Evolutionary conservation across 805 yeast species (phyloP).

Genomic region (Candida morakotiae): DNA sequence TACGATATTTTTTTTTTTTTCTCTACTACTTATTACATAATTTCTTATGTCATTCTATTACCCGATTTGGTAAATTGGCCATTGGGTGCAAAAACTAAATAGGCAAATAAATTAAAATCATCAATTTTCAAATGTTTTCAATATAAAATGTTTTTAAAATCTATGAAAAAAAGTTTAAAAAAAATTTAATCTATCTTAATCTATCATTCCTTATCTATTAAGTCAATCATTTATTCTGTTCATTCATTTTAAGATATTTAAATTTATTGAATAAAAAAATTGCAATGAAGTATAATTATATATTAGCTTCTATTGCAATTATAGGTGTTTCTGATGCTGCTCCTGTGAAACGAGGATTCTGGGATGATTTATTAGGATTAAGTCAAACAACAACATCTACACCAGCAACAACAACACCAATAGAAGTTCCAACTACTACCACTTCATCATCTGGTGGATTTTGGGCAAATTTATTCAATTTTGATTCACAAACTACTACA

Average conservation of each 20-base stretch:
- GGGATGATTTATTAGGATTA: slow-evolving; percentile 7
- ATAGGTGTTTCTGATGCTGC: slow-evolving; percentile 5
- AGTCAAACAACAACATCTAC: slow-evolving; percentile 2
- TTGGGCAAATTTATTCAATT: slow-evolving; percentile 4
- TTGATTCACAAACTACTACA: slow-evolving; percentile 4
- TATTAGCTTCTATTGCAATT: slow-evolving; percentile 4
- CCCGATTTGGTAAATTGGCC: slow-evolving; percentile 4
- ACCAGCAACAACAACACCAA: slow-evolving; percentile 12
- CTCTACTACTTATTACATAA: slow-evolving; percentile 3
- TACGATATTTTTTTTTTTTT: not conserved
- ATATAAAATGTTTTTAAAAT: not conserved
- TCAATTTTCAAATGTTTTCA: not conserved
- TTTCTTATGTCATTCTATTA: not conserved
- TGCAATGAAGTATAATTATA: slow-evolving; percentile 4
- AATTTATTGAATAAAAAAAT: not conserved
- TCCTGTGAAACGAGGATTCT: slow-evolving; percentile 8
- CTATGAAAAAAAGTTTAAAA: not conserved
- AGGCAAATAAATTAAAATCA: slow-evolving; percentile 2
- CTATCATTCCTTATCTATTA: not conserved
- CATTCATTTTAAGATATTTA: no score
- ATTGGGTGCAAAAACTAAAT: slow-evolving; percentile 5
- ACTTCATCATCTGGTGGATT: slow-evolving; percentile 8
- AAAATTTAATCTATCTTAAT: no score
- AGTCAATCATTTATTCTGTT: not conserved
- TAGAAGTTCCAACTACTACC: slow-evolving; percentile 12